Evolutionary conservation across 2,329 filamentous ascomycete species (phyloP), one percentile per base, ranked within the genome.

Genomic region (Diaporthe destruens): DNA sequence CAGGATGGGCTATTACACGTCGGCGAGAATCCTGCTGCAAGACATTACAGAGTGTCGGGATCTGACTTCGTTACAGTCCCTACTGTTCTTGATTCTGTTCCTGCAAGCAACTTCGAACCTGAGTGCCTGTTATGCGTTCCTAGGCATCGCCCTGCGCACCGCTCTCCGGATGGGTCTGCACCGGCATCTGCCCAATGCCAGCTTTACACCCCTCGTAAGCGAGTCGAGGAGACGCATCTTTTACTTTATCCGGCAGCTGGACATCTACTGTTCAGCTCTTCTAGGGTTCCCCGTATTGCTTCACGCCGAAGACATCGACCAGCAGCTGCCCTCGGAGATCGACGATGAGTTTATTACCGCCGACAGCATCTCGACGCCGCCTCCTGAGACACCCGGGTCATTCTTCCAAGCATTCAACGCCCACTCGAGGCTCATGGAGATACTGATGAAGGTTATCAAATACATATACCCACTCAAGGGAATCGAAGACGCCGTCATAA

Each of bases 11-110:
- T 96, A 93, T 75, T 95, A 94, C 80, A 89, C 89, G 76, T 87
- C 88, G 3, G 89, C 93, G 6, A 88, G 92, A 71, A 84, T 89
- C 55, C 85, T 95, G 72, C 83, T 95, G 61, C 86, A 89, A 71
- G 90, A 92, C 74, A 84, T 91, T 55, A 90, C 89, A 1, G 90
- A 92, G 73, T 95, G 93, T 76, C 90, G 93, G 59, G 93, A 95
- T 78, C 84, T 96, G 55, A 88, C 87, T 25, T 93, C 93, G 1
- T 84, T 96, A 11, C 93, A 96, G 80, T 90, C 92, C 2, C 86
- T 96, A 8, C 83, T 95, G 25, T 95, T 94, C 79, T 93, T 95
- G 87, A 92, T 95, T 63, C 84, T 96, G 3, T 96, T 95, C 78
- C 86, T 96, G 1, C 94, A 96, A 78, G 90, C 92, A 2, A 93